Base-by-base conservation (phyloP, 139 green algal species). In the Chloropicon primus region DNA sequence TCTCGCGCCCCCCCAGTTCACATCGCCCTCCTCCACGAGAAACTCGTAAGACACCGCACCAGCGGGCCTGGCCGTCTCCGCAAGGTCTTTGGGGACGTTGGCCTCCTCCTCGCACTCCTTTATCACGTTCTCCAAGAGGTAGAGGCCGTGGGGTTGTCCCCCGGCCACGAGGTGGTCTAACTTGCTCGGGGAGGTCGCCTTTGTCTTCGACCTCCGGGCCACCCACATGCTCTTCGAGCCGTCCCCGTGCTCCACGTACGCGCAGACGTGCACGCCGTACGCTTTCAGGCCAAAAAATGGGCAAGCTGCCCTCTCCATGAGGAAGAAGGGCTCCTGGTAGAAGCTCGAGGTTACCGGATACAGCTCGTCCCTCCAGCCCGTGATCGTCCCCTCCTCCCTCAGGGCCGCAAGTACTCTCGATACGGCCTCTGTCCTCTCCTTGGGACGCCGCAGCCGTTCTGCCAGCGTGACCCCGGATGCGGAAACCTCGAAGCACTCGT, bases 71-170 rank as follows among this genome's bases (percentile, higher is more conserved):
- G 54, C 76, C 74, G 53, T 77, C 24, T 27, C 21, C 21, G 93
- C 92, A 25, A 97, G 78, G 21, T 87, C 74, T 0, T 26, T 17
- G 0, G 93, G 89, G 10, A 98, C 92, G 77, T 89, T 82, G 22
- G 94, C 94, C 85, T 98, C 94, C 84, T 98, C 94, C 24, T 80
- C 79, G 53, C 91, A 96, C 87, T 98, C 94, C 85, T 98, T 98
- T 5, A 94, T 76, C 74, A 97, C 88, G 77, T 97, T 98, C 0
- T 92, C 92, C 21, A 25, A 25, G 24, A 76, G 83, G 79, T 83
- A 89, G 1, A 96, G 78, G 1, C 87, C 89, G 54, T 91, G 81
- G 0, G 92, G 92, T 87, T 96, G 88, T 0, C 94, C 94, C 0
- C 94, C 94, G 0, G 94, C 94, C 21, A 90, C 93, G 26, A 98